Conservation (phyloP, 805 yeast genomes). For the Yamadazyma tumulicola region DNA sequence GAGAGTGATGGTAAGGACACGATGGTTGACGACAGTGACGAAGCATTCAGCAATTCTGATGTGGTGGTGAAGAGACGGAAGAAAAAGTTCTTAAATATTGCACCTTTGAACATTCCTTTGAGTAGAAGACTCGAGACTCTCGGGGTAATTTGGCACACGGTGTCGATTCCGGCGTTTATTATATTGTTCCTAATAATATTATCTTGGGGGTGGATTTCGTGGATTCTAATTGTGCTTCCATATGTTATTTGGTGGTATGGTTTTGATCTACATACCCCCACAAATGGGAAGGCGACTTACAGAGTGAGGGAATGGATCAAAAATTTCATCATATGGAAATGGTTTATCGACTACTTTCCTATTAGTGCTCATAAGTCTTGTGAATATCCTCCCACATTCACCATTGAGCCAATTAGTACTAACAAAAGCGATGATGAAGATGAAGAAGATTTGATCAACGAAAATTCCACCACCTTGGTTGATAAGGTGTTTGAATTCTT, state of each 20-base stretch:
- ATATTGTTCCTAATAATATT: conserved; percentile 50
- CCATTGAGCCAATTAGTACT: conserved; percentile 23
- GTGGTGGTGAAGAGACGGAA: conserved; percentile 5
- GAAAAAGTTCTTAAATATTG: conserved; percentile 32
- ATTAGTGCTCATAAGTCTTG: conserved; percentile 63
- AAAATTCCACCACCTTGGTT: conserved; percentile 31
- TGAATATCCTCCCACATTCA: conserved; percentile 72
- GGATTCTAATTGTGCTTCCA: conserved; percentile 62
- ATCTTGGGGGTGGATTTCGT: conserved; percentile 51
- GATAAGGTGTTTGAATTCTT: conserved; percentile 33
- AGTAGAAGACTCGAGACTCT: conserved; percentile 61
- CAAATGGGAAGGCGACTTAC: conserved; percentile 64
- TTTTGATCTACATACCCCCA: conserved; percentile 64
- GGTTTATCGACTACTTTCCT: conserved; percentile 80
- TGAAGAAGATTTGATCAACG: conserved; percentile 42
- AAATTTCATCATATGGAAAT: conserved; percentile 57
- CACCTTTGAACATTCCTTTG: conserved; percentile 56
- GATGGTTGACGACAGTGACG: conserved; percentile 1
- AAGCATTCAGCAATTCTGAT: too few species aligned
- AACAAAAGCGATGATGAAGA: conserved; percentile 28
- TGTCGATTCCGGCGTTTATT: conserved; percentile 60
- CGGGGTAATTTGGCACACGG: conserved; percentile 68
- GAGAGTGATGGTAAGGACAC: conserved; percentile 1
- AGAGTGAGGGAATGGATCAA: conserved; percentile 59
- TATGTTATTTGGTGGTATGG: conserved; percentile 56